Base-by-base conservation (phyloP, 139 green algal genomes). In the Chlorella sp. region DNA sequence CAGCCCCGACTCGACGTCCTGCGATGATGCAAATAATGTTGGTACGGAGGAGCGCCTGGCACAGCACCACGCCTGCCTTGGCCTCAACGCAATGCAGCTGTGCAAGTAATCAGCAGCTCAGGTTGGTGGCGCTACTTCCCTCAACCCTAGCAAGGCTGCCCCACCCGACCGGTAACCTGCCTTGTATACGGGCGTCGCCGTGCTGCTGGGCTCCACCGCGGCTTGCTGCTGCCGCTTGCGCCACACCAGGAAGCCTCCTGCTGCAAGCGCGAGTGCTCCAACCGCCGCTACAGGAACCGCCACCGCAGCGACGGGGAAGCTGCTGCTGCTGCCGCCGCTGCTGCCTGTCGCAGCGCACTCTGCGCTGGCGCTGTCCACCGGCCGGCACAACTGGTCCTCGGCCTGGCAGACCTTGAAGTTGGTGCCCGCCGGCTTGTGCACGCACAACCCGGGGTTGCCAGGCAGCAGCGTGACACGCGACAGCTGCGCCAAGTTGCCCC, bases 371-470 rank as follows among this genome's bases (percentile, higher is more conserved):
- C 36, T 32, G 38, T 2, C 56, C 58, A 3, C 30, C 22, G 26
- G 9, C 38, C 48, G 48, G 48, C 81, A 85, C 20, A 85, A 8
- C 28, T 26, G 3, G 51, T 70, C 70, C 3, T 19, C 7, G 8
- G 14, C 68, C 22, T 65, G n/a, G 48, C 81, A 85, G 0, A 70
- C 38, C 26, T 46, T 24, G 56, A 87, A 89, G 58, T 44, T 14
- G 14, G 60, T 34, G 73, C 41, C 65, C 32, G 4, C 13, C 13
- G 86, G 85, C 41, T 54, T n/a, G 5, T 34, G 5, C 14, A n/a
- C n/a, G 62, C 86, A 89, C 32, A 89, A 46, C 26, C 38, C 28
- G 4, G 43, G 36, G 81, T 89, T 89, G 48, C 81, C 86, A 0
- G 86, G 86, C 6, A 78, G 72, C 32, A 85, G 14, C 26, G 38